Percentiles rank a stretch among this genome's conserved stretches.
These are phyloP conservation scores for Ilyonectria destructans DNA, from an alignment of 2,329 filamentous ascomycete genomes.

Conservation along the genomic window DNA sequence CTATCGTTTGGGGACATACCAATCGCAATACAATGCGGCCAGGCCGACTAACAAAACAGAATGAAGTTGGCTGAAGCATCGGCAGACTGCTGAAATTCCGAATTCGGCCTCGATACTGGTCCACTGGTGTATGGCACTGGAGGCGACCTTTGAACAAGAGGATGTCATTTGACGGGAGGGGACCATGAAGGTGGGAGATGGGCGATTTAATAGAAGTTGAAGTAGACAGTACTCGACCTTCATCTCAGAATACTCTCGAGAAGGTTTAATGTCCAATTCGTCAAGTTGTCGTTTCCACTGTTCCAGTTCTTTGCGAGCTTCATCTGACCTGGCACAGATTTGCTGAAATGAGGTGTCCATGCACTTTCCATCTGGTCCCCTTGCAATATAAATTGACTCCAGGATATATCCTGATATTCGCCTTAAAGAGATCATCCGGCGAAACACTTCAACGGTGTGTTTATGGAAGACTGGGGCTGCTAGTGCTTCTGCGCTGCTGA, in stretches of 20 bases:
- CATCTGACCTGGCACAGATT: slow-evolving; percentile 40
- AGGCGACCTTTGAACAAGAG: slow-evolving; percentile 42
- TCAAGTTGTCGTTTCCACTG: slow-evolving; percentile 40
- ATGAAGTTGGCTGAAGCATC: slow-evolving; percentile 43
- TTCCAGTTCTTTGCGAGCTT: slow-evolving; percentile 36
- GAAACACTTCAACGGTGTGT: slow-evolving; percentile 34
- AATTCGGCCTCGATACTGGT: slow-evolving; percentile 29
- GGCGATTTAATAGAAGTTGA: slow-evolving; percentile 41
- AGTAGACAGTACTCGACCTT: slow-evolving; percentile 47
- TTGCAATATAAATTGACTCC: slow-evolving; percentile 47
- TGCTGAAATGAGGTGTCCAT: slow-evolving; percentile 42
- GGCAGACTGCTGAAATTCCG: slow-evolving; percentile 39
- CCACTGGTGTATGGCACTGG: slow-evolving; percentile 44
- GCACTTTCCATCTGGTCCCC: slow-evolving; percentile 40
- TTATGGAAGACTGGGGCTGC: slow-evolving; percentile 33
- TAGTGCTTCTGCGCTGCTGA: slow-evolving; percentile 29
- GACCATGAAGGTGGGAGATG: slow-evolving; percentile 47
- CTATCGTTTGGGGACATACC: slow-evolving; percentile 22
- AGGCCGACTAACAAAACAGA: slow-evolving; percentile 41
- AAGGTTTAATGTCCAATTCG: slow-evolving; percentile 36
- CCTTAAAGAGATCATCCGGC: slow-evolving; percentile 35
- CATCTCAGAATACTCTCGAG: slow-evolving; percentile 45
- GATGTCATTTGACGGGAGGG: slow-evolving; percentile 43
- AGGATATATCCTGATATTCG: slow-evolving; percentile 44
- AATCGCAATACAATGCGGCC: slow-evolving; percentile 47